phyloP scores from a whole-genome alignment of 805 yeast genomes.

The Lipomyces sp. region DNA sequence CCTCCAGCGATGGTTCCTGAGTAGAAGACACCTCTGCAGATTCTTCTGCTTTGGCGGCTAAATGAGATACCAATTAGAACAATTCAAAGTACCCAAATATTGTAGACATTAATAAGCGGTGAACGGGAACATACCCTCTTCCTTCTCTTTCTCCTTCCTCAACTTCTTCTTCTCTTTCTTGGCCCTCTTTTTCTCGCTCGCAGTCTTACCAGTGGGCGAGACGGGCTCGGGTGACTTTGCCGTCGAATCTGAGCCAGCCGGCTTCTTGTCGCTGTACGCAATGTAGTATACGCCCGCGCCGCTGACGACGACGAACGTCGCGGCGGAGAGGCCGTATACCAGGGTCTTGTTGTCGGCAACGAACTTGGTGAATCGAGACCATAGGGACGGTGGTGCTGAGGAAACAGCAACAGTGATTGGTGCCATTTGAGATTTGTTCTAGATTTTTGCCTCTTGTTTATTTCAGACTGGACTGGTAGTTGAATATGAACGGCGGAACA shows the following conservation, averaged over 20 bases:
- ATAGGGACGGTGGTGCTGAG: conserved; percentile 21
- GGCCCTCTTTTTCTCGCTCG: conserved; percentile 18
- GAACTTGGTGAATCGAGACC: conserved; percentile 24
- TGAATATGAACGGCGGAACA: too few species aligned
- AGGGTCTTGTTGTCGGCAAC: conserved; percentile 29
- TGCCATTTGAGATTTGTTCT: conserved; percentile 12
- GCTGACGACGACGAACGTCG: conserved; percentile 25
- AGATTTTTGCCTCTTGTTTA: too few species aligned
- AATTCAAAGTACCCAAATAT: too few species aligned
- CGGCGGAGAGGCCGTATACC: conserved; percentile 27
- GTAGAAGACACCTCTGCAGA: background rate
- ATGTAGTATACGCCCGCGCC: conserved; percentile 32
- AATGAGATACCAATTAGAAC: too few species aligned
- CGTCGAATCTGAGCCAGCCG: conserved; percentile 3
- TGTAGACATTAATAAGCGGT: too few species aligned
- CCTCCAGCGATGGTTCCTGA: background rate
- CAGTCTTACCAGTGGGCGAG: conserved; percentile 4
- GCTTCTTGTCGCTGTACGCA: conserved; percentile 9
- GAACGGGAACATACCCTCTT: conserved; percentile 6
- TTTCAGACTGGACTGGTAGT: too few species aligned
- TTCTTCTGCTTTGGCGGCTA: conserved; percentile 1
- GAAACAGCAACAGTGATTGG: conserved; percentile 10
- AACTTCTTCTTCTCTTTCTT: conserved; percentile 26
- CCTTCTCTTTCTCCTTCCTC: conserved; percentile 18
- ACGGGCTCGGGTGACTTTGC: background rate